These are phyloP conservation scores for Colletotrichum lupini DNA, from an alignment of 2,329 filamentous ascomycete species.

Conservation along the genomic window DNA sequence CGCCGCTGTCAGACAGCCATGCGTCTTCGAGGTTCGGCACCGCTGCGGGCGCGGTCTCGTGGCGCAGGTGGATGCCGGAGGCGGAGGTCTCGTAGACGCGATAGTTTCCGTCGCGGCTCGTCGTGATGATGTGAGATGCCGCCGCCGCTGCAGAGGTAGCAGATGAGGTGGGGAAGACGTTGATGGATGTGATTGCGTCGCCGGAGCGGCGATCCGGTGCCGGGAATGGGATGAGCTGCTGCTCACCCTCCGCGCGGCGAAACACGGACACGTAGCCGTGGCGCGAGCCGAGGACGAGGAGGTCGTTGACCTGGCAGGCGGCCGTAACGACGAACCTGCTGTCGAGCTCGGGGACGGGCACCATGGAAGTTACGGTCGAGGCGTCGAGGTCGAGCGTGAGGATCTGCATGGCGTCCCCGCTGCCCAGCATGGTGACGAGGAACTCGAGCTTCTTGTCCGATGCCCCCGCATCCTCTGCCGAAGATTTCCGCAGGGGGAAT, in stretches of 20 bases:
- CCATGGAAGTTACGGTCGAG: slow-evolving; percentile 42
- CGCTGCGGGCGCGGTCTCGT: slow-evolving; percentile 76
- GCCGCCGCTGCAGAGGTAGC: slow-evolving; percentile 31
- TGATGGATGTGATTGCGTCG: slow-evolving; percentile 77
- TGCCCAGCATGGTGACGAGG: slow-evolving; percentile 59
- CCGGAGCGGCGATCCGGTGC: slow-evolving; percentile 54
- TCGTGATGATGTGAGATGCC: slow-evolving; percentile 70
- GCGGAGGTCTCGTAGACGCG: slow-evolving; percentile 66
- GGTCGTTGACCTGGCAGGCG: slow-evolving; percentile 51
- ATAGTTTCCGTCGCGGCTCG: slow-evolving; percentile 81
- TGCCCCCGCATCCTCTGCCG: neutral
- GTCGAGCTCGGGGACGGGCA: slow-evolving; percentile 53
- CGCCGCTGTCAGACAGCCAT: slow-evolving; percentile 61
- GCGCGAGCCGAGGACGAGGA: slow-evolving; percentile 66
- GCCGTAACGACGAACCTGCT: slow-evolving; percentile 61
- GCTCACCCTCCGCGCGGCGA: slow-evolving; percentile 37
- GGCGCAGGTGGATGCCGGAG: slow-evolving; percentile 68
- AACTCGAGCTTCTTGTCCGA: slow-evolving; percentile 43
- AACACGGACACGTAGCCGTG: slow-evolving; percentile 60
- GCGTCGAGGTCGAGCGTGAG: slow-evolving; percentile 51
- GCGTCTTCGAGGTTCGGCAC: slow-evolving; percentile 82
- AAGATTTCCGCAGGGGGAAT: slow-evolving; percentile 47
- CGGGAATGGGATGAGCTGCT: slow-evolving; percentile 43
- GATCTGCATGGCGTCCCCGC: slow-evolving; percentile 52
- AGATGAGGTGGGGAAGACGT: slow-evolving; percentile 51